Conservation (phyloP, 2,329 filamentous ascomycete genomes). For the Saccharata proteae region DNA sequence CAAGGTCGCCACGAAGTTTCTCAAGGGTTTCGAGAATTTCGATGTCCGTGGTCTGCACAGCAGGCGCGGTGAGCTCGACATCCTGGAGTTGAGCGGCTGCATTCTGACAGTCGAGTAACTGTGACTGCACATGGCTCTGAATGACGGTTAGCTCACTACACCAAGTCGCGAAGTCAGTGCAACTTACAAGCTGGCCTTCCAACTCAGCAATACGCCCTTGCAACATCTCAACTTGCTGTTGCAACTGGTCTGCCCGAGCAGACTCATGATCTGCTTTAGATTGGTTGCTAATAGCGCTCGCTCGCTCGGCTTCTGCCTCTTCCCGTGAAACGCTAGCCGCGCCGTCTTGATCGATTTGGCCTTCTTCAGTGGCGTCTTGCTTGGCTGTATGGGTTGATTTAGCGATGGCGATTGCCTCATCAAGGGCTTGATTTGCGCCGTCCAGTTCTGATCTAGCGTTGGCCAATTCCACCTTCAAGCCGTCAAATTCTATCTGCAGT, state of each 20-base stretch:
- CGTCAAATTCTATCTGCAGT: constrained; percentile 44
- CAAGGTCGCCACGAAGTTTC: constrained; percentile 29
- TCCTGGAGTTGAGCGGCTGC: too few species aligned
- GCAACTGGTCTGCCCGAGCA: constrained; percentile 22
- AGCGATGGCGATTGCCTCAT: constrained; percentile 42
- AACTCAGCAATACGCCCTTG: constrained; percentile 52
- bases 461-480: constrained; percentile 43
- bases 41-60: too few species aligned
- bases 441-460: too few species aligned
- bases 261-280: constrained; percentile 26
- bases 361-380: constrained; percentile 31
- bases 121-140: background rate
- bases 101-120: too few species aligned
- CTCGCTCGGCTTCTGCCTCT: constrained; percentile 1
- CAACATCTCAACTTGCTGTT: constrained; percentile 34
- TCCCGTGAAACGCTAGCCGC: constrained; percentile 6
- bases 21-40: constrained; percentile 14
- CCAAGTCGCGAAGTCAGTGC: too few species aligned
- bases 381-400: constrained; percentile 17
- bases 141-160: background rate
- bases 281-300: too few species aligned
- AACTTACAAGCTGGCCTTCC: constrained; percentile 44
- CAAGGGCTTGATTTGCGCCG: too few species aligned
- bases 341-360: constrained; percentile 16
- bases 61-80: too few species aligned